phyloP scores from a whole-genome alignment of 352 stramenopile genomes.

The Halophytophthora batemanensis region DNA sequence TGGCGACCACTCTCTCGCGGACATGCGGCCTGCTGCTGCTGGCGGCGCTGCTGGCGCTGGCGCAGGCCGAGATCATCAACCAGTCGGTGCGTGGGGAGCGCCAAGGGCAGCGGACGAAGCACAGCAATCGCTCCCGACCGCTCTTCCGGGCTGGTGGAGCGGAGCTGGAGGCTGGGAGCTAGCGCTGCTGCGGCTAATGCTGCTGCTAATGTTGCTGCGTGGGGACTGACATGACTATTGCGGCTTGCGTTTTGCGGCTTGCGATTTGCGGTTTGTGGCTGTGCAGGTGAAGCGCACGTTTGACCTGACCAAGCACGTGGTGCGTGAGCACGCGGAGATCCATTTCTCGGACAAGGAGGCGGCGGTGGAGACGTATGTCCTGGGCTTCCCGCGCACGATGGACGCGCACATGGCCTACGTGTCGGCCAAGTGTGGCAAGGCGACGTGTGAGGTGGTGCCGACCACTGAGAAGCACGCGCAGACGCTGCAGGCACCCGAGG shows the following conservation, averaged over 20 bases:
- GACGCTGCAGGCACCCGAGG: conserved; percentile 16
- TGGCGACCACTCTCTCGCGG: conserved; percentile 19
- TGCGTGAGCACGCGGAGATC: conserved; percentile 72
- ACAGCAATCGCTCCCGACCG: not conserved
- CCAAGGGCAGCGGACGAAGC: no score
- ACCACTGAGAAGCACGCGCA: conserved; percentile 26
- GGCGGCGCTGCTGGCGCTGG: conserved; percentile 28
- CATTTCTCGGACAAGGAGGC: conserved; percentile 63
- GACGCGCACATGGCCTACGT: conserved; percentile 54
- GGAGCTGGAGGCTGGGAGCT: no score
- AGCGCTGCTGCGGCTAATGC: no score
- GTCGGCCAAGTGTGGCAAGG: conserved; percentile 73
- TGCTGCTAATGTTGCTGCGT: no score
- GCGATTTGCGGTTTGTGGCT: not conserved
- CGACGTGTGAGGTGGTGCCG: conserved; percentile 57
- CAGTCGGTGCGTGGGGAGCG: conserved; percentile 57
- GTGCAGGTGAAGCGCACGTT: conserved; percentile 68
- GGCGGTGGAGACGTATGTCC: conserved; percentile 53
- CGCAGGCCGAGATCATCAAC: conserved; percentile 63
- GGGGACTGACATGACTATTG: no score
- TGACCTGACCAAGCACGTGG: conserved; percentile 81
- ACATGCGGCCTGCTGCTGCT: conserved; percentile 25
- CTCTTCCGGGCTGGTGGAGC: not conserved
- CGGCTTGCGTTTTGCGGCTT: not conserved
- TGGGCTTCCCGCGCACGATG: conserved; percentile 59